Conservation (phyloP, 805 yeast species). For the Metschnikowia baotianmanensis region DNA sequence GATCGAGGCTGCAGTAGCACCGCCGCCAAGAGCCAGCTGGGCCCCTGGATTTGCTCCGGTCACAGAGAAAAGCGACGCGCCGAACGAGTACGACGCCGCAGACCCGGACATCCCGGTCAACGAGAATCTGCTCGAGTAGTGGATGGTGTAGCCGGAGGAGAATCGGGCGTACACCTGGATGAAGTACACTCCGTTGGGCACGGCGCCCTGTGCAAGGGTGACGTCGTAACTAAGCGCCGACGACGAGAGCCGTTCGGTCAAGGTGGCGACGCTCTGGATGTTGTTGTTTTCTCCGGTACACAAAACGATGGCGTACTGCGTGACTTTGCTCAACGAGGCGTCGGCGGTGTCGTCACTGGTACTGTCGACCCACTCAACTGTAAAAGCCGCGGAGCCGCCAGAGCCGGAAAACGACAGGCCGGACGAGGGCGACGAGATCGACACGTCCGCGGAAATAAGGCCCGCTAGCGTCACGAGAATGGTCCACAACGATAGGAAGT, state of each 20-base stretch:
- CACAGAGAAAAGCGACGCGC: conserved; percentile 28
- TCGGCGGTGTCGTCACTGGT: conserved; percentile 45
- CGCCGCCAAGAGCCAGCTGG: conserved; percentile 33
- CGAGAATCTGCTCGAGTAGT: conserved; percentile 64
- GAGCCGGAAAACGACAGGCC: conserved; percentile 41
- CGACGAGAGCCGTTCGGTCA: conserved; percentile 21
- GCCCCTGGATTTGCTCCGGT: conserved; percentile 43
- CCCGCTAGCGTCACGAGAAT: conserved; percentile 12
- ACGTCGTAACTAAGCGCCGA: conserved; percentile 39
- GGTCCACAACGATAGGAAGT: conserved; percentile 11
- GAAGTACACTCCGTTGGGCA: conserved; percentile 66
- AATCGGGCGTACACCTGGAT: conserved; percentile 62
- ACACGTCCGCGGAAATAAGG: conserved; percentile 46
- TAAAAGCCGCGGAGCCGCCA: conserved; percentile 32
- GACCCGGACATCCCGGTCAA: conserved; percentile 74
- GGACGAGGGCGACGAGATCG: conserved; percentile 39
- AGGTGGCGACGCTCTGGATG: conserved; percentile 40
- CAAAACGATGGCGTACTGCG: conserved; percentile 49
- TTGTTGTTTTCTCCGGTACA: conserved; percentile 65
- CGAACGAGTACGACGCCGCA: conserved; percentile 41
- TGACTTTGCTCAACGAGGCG: conserved; percentile 46
- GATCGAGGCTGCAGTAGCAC: conserved; percentile 20
- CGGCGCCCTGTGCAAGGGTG: conserved; percentile 40
- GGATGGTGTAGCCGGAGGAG: conserved; percentile 51
- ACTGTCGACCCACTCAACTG: conserved; percentile 48